Evolutionary conservation across 1,284 basidiomycete species (phyloP), one percentile per base, ranked within the genome.

Genomic region (Heliocybe sulcata): DNA sequence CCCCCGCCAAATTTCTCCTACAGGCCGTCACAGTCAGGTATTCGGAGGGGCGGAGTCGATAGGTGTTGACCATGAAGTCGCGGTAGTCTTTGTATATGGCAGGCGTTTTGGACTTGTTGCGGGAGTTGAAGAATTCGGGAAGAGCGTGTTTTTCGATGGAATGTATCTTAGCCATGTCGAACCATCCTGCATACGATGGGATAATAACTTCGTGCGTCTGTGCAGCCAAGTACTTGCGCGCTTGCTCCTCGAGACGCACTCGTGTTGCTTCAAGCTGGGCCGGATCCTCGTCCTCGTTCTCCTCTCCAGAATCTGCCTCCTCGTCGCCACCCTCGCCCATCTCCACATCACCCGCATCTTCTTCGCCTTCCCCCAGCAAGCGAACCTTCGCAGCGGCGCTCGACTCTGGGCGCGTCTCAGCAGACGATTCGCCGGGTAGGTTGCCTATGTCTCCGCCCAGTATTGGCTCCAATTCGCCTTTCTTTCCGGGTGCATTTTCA

Each of bases 31-130:
- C 93, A 8, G 97, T 99, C 56, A 99, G 81, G 67, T 99, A 99
- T 70, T 99, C 96, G 45, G 83, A 83, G 0, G 96, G 97, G 60
- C 97, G 84, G 51, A 99, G 79, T 45, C 96, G 81, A 73, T 98
- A 99, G 2, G 96, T 96, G 75, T 99, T 98, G 71, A 99, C 85
- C 94, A 99, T 99, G 65, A 99, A 99, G 77, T 99, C 96, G 59
- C 96, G 86, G 69, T 99, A 99, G 70, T 98, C 96, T 72, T 98
- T 99, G 80, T 99, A 99, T 61, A 98, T 93, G 27, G 90, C 82
- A 0, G 96, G 96, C 0, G 95, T 98, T 75, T 99, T 99, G 60
- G 88, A 91, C 62, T 96, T 76, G 70, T 97, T 96, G 59, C 93
- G 81, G 56, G 91, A 92, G 69, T 95, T 96, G 82, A 99, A 99